These are phyloP conservation scores for Waltergamsia citrina DNA, from an alignment of 2,329 filamentous ascomycete genomes.

Conservation along the genomic window DNA sequence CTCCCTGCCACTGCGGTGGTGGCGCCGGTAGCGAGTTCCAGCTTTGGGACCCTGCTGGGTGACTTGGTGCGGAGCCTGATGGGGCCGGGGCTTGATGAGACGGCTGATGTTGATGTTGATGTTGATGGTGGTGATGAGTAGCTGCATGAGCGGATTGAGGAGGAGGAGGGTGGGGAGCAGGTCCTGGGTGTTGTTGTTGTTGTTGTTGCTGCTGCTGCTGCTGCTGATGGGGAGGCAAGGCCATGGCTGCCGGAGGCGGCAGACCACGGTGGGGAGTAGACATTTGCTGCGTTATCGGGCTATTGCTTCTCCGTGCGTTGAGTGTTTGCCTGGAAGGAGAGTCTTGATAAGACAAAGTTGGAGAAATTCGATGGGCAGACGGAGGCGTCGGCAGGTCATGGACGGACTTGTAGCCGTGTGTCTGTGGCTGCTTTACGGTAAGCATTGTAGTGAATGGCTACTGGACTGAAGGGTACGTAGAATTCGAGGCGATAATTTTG, in stretches of 20 bases:
- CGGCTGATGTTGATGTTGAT: conserved; percentile 10
- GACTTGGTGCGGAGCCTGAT: conserved; percentile 9
- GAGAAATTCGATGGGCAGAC: conserved; percentile 43
- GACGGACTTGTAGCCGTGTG: conserved; percentile 50
- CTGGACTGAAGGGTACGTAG: neutral
- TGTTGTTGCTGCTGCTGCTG: conserved; percentile 8
- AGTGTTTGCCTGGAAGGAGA: conserved; percentile 28
- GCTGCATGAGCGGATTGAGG: conserved; percentile 3
- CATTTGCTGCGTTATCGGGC: conserved; percentile 48
- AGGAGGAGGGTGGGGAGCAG: conserved; percentile 10
- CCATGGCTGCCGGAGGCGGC: conserved; percentile 59
- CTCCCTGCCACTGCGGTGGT: conserved; percentile 55
- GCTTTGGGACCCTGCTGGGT: conserved; percentile 15
- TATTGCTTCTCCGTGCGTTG: conserved; percentile 31
- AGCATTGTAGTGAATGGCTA: conserved; percentile 44
- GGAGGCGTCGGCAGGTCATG: conserved; percentile 54
- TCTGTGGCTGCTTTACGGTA: conserved; percentile 50
- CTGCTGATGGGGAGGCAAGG: conserved; percentile 37
- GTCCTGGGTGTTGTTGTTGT: conserved; percentile 13
- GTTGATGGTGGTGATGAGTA: conserved; percentile 6
- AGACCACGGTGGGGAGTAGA: conserved; percentile 60
- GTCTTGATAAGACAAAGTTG: conserved; percentile 36
- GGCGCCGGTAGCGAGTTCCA: conserved; percentile 50
- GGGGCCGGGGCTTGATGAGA: conserved; percentile 12
- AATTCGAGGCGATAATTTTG: neutral